Percentiles rank a stretch among this genome's conserved stretches.
phyloP scores from a whole-genome alignment of 2,329 filamentous ascomycete species.

The Penicillium sp. region DNA sequence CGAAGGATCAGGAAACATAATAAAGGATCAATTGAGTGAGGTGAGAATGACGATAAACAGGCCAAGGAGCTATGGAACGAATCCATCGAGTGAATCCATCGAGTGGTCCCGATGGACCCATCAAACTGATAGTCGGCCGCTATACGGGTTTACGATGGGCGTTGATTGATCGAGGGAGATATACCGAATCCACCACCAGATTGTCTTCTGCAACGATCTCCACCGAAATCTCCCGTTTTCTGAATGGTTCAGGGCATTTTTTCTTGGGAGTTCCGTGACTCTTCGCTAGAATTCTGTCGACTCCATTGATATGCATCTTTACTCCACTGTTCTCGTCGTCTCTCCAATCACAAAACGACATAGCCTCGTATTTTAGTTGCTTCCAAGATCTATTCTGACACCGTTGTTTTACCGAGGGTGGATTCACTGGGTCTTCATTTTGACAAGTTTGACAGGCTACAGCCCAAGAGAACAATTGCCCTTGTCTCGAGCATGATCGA shows the following conservation, averaged over 20 bases:
- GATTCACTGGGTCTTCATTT: slow-evolving; percentile 1
- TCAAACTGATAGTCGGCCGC: too few species aligned
- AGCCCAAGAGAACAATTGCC: background rate
- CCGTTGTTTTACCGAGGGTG: slow-evolving; percentile 11
- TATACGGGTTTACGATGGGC: background rate
- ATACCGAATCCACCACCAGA: slow-evolving; percentile 6
- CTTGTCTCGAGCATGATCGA: background rate
- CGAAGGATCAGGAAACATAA: background rate
- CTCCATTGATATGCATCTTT: too few species aligned
- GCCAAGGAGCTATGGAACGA: background rate
- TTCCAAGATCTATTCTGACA: slow-evolving; percentile 3
- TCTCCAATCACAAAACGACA: too few species aligned
- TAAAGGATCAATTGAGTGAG: slow-evolving; percentile 1
- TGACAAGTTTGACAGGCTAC: slow-evolving; percentile 7
- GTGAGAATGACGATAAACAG: slow-evolving; percentile 6
- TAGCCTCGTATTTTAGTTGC: slow-evolving; percentile 2
- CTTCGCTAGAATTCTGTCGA: background rate
- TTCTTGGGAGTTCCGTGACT: slow-evolving; percentile 2
- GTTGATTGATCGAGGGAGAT: slow-evolving; percentile 3
- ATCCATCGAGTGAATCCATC: slow-evolving; percentile 1
- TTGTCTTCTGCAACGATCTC: slow-evolving; percentile 4
- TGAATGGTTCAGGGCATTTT: slow-evolving; percentile 3
- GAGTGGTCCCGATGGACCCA: background rate
- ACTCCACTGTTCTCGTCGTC: too few species aligned
- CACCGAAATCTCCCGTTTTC: background rate